Evolutionary conservation across 2,329 filamentous ascomycete species (phyloP).

Genomic region (Aspergillus sp.): DNA sequence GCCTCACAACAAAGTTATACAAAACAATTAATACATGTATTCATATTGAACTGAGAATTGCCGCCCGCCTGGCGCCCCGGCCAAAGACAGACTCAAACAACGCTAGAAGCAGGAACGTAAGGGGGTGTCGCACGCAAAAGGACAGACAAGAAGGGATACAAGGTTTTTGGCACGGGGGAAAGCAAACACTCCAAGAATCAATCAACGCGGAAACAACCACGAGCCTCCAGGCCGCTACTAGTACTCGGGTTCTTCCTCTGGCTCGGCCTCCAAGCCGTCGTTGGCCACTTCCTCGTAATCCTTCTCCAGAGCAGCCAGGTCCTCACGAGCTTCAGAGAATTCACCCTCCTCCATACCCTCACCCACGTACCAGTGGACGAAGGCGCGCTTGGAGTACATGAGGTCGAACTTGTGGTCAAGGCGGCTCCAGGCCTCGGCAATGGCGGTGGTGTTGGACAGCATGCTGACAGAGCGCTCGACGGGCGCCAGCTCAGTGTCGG

Average conservation of each 20-base stretch:
- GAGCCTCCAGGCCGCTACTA: constrained; percentile 15
- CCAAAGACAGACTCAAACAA: constrained; percentile 7
- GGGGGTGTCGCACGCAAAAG: constrained; percentile 24
- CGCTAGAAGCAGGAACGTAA: constrained; percentile 22
- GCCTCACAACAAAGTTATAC: background rate
- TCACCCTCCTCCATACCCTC: constrained; percentile 93
- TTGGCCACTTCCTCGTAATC: constrained; percentile 83
- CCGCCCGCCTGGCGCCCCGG: background rate
- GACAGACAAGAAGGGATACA: constrained; percentile 10
- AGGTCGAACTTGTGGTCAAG: constrained; percentile 68
- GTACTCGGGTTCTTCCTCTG: constrained; percentile 43
- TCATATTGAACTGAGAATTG: constrained; percentile 4
- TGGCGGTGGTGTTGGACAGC: constrained; percentile 67
- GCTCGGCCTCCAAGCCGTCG: constrained; percentile 64
- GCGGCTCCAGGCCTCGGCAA: constrained; percentile 63
- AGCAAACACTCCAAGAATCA: constrained; percentile 18
- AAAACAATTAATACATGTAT: constrained; percentile 7
- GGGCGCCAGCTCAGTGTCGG: constrained; percentile 53
- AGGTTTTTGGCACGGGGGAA: constrained; percentile 11
- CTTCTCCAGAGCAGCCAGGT: constrained; percentile 80
- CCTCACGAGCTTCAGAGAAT: constrained; percentile 83
- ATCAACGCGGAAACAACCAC: constrained; percentile 8
- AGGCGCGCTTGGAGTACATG: constrained; percentile 68
- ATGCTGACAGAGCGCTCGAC: constrained; percentile 60
- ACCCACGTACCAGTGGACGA: constrained; percentile 75